Base-by-base conservation (phyloP, 768 basidiomycete genomes). In the Phaeotremella skinneri region DNA sequence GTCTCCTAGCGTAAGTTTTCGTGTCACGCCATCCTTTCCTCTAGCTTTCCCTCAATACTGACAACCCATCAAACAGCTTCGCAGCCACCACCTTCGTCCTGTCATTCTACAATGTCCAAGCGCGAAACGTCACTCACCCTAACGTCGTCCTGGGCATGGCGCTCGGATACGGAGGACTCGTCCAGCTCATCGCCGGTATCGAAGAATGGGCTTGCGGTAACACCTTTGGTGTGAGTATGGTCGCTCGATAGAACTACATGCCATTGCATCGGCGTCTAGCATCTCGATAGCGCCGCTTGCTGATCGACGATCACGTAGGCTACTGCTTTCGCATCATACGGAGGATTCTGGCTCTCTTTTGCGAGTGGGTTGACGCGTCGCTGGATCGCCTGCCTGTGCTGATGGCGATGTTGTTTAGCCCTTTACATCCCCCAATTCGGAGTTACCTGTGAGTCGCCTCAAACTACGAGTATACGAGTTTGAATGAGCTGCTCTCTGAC, bases 141-240 rank as follows among this genome's bases (percentile, higher is more conserved):
- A 75, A 76, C 59, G 72, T 74, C 27, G 61, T 76, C 32, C 57
- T 76, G 25, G 91, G 90, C 51, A 90, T 93, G 90, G 89, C 90
- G 25, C 71, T 89, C 64, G 88, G 85, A 77, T 84, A 84, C 61
- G 91, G 91, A 63, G 91, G 91, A 59, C 84, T 92, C 30, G 86
- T 82, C 13, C 91, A 93, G 73, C 80, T 93, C 47, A 79, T 92
- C 37, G 91, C 90, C 29, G 91, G 91, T 41, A 90, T 91, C 87
- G 66, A 72, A 64, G 78, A 78, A 61, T 79, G 76, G 66, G 76
- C 75, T 4, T 68, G 70, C 23, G 78, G 78, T 37, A 79, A 79
- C 68, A 78, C 76, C 3, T 78, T 78, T 62, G 78, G 56, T 56
- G 56, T 56, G 42, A 49, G 48, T 56, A 3, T 34, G 9, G 5